These are phyloP conservation scores for Acanthamoeba triangularis DNA, from an alignment of 208 protist species.

Conservation along the genomic window DNA sequence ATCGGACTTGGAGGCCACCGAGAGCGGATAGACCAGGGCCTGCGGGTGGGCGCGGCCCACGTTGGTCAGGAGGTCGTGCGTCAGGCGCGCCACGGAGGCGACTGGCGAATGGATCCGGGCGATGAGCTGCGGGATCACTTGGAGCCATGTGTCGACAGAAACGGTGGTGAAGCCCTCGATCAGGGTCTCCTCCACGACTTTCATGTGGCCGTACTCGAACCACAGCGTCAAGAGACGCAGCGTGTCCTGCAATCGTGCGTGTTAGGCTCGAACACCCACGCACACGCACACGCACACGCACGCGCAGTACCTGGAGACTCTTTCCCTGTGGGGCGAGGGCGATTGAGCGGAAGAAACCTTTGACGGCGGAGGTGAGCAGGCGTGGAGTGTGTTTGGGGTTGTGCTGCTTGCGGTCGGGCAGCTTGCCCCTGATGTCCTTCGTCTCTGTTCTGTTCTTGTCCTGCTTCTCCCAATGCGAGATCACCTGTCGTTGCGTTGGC, in stretches of 20 bases:
- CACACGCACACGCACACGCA: neutral
- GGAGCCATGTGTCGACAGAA: slow-evolving; percentile 98
- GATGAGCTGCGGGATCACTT: slow-evolving; percentile 99
- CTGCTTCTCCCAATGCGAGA: slow-evolving; percentile 69
- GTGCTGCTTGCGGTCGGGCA: neutral
- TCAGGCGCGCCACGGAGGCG: slow-evolving; percentile 94
- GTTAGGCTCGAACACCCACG: neutral
- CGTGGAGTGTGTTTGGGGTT: slow-evolving; percentile 35
- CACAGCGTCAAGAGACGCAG: slow-evolving; percentile 99
- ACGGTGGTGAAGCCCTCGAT: slow-evolving; percentile 95
- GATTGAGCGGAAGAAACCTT: slow-evolving; percentile 97
- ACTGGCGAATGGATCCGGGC: slow-evolving; percentile 97
- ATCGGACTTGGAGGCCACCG: slow-evolving; percentile 96
- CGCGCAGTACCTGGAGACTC: slow-evolving; percentile 66
- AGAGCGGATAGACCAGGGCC: slow-evolving; percentile 99
- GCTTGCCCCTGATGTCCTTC: neutral
- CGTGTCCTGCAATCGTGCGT: slow-evolving; percentile 96
- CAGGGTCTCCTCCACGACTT: slow-evolving; percentile 93
- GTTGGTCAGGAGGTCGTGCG: slow-evolving; percentile 95
- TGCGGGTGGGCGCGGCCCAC: slow-evolving; percentile 99
- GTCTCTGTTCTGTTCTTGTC: slow-evolving; percentile 40
- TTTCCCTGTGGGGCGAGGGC: slow-evolving; percentile 84
- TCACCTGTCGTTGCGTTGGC: neutral
- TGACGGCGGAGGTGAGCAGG: slow-evolving; percentile 9
- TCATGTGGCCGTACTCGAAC: slow-evolving; percentile 95